Conservation (phyloP, 345 rosid species). For the Raphanus raphanistrum region DNA sequence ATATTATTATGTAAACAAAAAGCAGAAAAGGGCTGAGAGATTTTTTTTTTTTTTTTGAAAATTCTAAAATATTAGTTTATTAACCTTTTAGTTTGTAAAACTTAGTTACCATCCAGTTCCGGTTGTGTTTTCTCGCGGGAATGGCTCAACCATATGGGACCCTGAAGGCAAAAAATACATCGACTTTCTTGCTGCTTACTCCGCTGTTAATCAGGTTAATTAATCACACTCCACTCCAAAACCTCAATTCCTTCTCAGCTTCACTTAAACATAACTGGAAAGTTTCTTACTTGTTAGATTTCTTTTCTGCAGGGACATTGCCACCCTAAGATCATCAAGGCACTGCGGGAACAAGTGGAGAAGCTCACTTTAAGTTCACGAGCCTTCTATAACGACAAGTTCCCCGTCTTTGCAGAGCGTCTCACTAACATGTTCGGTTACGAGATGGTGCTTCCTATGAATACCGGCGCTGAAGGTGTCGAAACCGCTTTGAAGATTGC, state of each 20-base stretch:
- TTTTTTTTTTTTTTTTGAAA: too few species aligned
- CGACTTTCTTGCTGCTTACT: conserved; percentile 92
- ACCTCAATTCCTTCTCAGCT: not conserved
- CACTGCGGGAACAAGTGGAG: conserved; percentile 78
- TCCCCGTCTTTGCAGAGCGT: conserved; percentile 78
- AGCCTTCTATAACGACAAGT: conserved; percentile 84
- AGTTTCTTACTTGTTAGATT: not conserved
- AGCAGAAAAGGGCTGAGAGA: too few species aligned
- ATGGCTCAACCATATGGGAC: conserved; percentile 80
- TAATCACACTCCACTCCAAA: not conserved
- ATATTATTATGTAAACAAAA: too few species aligned
- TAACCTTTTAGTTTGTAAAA: not conserved
- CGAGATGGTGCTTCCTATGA: conserved; percentile 98
- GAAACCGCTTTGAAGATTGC: conserved; percentile 95
- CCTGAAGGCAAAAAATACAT: conserved; percentile 92
- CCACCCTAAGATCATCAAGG: conserved; percentile 86
- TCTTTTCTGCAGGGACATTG: conserved; percentile 70
- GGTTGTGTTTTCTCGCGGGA: conserved; percentile 87
- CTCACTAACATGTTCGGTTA: conserved; percentile 83
- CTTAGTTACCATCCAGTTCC: conserved; percentile 95
- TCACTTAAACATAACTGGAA: not conserved
- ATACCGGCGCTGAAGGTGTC: conserved; percentile 98
- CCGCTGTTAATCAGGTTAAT: conserved; percentile 90
- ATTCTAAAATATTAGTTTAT: too few species aligned
- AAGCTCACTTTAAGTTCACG: conserved; percentile 84